A percentile compares a stretch with the other conserved stretches of the same genome.
phyloP scores from a whole-genome alignment of 1,284 basidiomycete species.

The Vanrija sp. region DNA sequence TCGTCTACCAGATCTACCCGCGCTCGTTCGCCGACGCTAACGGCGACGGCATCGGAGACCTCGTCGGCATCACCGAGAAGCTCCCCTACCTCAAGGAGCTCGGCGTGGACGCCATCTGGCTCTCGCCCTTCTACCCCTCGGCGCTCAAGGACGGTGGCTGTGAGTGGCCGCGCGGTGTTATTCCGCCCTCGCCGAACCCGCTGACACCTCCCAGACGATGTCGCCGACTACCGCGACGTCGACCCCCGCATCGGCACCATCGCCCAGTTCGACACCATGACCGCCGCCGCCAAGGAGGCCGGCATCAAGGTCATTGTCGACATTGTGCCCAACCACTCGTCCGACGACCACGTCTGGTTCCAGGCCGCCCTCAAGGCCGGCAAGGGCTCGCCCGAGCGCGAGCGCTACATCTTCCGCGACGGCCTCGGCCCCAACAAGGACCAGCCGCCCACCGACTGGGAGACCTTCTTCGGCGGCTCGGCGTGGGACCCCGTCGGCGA shows the following conservation, averaged over 20 bases:
- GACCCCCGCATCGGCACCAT: constrained; percentile 69
- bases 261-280: constrained; percentile 65
- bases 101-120: constrained; percentile 69
- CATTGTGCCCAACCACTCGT: constrained; percentile 75
- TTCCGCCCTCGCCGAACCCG: too few species aligned
- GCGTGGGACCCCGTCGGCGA: constrained; percentile 69
- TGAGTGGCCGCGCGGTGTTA: too few species aligned
- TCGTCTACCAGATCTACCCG: constrained; percentile 73
- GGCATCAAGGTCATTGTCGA: constrained; percentile 76
- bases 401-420: constrained; percentile 73
- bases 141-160: constrained; percentile 68
- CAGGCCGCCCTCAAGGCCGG: constrained; percentile 57
- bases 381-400: constrained; percentile 60
- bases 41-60: constrained; percentile 70
- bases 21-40: constrained; percentile 65
- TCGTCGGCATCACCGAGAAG: constrained; percentile 63
- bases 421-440: constrained; percentile 52
- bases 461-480: constrained; percentile 63
- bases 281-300: constrained; percentile 59
- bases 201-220: constrained; percentile 49
- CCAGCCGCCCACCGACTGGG: constrained; percentile 65
- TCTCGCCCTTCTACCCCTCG: constrained; percentile 68
- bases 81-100: constrained; percentile 68
- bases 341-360: constrained; percentile 76
- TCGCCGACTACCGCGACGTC: constrained; percentile 69